These are phyloP conservation scores for Dianthus caryophyllus DNA, from an alignment of 148 eudicot genomes.

Conservation along the genomic window DNA sequence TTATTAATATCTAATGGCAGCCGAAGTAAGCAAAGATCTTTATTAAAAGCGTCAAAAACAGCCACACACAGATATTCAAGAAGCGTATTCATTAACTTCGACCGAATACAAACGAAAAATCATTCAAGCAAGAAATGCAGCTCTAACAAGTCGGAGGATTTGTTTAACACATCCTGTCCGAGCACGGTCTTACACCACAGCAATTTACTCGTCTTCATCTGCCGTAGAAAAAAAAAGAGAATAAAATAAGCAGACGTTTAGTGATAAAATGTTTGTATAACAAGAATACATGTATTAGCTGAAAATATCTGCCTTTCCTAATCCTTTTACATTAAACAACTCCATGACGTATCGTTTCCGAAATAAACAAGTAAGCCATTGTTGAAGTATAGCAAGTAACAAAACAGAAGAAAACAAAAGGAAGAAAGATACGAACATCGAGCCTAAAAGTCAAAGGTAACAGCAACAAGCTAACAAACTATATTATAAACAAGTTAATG, in stretches of 20 bases:
- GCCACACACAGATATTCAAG: not conserved
- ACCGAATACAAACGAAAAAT: not conserved
- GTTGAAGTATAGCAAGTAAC: slow-evolving; percentile 11
- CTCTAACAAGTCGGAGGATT: not conserved
- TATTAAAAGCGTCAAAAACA: not conserved
- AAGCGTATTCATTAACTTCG: not conserved
- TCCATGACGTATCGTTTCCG: not conserved
- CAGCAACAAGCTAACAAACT: slow-evolving; percentile 10
- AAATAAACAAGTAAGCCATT: not conserved
- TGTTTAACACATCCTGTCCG: not conserved
- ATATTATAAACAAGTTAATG: not conserved
- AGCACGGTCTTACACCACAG: not conserved
- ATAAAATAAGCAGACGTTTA: not conserved
- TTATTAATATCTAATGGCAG: too few species aligned
- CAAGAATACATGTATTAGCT: slow-evolving; percentile 3
- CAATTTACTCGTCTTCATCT: slow-evolving; percentile 11
- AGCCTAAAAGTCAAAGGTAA: not conserved
- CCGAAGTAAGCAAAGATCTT: slow-evolving; percentile 2
- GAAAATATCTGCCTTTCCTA: slow-evolving; percentile 9
- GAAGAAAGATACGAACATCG: not conserved
- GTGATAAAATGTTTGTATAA: not conserved
- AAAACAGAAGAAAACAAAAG: slow-evolving; percentile 11
- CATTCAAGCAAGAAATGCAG: not conserved
- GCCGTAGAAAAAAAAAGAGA: slow-evolving; percentile 2
- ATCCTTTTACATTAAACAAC: not conserved